A percentile compares a stretch with the other conserved stretches of the same genome.
Evolutionary conservation across 495 filamentous ascomycete genomes (phyloP).

Genomic region (Talaromyces trachyspermus): DNA sequence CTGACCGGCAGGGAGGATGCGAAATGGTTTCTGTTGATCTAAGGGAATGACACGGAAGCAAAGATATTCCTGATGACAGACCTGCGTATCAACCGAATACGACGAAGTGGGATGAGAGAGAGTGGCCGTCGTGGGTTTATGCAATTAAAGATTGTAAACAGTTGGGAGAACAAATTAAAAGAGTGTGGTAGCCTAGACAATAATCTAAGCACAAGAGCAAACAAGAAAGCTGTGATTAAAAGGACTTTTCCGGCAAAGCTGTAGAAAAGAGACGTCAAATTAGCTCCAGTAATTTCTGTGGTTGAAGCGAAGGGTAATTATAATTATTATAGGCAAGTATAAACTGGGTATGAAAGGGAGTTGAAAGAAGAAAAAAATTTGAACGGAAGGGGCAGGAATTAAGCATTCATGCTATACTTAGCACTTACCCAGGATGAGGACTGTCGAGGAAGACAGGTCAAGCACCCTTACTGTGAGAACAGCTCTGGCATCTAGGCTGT

Average conservation of each 20-base stretch:
- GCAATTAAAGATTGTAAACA: conserved; percentile 51
- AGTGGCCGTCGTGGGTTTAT: conserved; percentile 48
- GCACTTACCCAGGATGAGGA: conserved; percentile 41
- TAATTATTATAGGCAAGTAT: conserved; percentile 1
- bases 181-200: conserved; percentile 39
- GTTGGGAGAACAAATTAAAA: conserved; percentile 41
- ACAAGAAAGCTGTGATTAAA: conserved; percentile 16
- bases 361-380: conserved; percentile 10
- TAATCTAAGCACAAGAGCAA: conserved; percentile 27
- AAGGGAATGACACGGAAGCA: conserved; percentile 17
- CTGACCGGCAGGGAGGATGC: conserved; percentile 7
- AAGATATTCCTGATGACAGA: conserved; percentile 28
- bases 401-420: conserved; percentile 21
- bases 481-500: conserved; percentile 47
- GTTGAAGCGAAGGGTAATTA: neutral
- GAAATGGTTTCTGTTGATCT: conserved; percentile 8
- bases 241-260: conserved; percentile 38
- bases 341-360: too few species aligned
- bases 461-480: conserved; percentile 62
- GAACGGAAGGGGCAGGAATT: conserved; percentile 19
- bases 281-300: neutral
- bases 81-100: conserved; percentile 28
- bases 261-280: conserved; percentile 30
- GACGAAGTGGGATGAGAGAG: conserved; percentile 43
- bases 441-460: conserved; percentile 42